Evolutionary conservation across 1,139 yeast species (phyloP).

Genomic region (Eremothecium sinecaudum): DNA sequence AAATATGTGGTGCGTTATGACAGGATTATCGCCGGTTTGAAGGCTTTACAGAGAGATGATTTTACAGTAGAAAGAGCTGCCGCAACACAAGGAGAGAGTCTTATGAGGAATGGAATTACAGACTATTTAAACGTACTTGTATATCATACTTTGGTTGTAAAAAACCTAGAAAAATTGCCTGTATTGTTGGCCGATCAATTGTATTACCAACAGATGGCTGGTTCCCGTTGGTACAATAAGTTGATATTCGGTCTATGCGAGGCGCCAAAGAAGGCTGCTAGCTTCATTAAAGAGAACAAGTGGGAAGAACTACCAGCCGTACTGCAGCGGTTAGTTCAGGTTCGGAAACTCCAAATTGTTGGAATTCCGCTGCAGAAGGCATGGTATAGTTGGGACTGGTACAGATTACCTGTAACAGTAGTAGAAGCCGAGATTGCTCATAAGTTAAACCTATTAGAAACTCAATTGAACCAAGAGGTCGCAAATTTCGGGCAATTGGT

Average conservation of each 20-base stretch:
- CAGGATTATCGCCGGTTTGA: background rate
- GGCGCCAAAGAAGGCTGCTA: constrained; percentile 2
- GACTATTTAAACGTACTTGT: constrained; percentile 12
- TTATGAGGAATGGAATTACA: constrained; percentile 4
- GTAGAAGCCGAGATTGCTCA: constrained; percentile 14
- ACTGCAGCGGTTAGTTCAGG: constrained; percentile 11
- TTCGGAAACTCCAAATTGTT: constrained; percentile 15
- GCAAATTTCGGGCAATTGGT: constrained; percentile 16
- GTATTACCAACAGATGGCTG: constrained; percentile 16
- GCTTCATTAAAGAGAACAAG: background rate
- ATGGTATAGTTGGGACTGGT: constrained; percentile 8
- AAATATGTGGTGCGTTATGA: background rate
- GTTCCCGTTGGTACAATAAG: constrained; percentile 25
- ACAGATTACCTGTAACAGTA: constrained; percentile 8
- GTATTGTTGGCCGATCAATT: constrained; percentile 13
- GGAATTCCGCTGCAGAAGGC: constrained; percentile 14
- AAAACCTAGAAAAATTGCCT: constrained; percentile 15
- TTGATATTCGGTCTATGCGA: constrained; percentile 31
- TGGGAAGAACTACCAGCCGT: constrained; percentile 1
- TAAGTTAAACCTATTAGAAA: constrained; percentile 9
- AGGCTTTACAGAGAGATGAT: background rate
- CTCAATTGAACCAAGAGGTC: constrained; percentile 10
- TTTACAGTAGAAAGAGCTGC: background rate
- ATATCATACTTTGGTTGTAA: constrained; percentile 17
- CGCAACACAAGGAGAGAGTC: background rate